Conservation (phyloP, 768 basidiomycete genomes). For the Lentinus tigrinus region DNA sequence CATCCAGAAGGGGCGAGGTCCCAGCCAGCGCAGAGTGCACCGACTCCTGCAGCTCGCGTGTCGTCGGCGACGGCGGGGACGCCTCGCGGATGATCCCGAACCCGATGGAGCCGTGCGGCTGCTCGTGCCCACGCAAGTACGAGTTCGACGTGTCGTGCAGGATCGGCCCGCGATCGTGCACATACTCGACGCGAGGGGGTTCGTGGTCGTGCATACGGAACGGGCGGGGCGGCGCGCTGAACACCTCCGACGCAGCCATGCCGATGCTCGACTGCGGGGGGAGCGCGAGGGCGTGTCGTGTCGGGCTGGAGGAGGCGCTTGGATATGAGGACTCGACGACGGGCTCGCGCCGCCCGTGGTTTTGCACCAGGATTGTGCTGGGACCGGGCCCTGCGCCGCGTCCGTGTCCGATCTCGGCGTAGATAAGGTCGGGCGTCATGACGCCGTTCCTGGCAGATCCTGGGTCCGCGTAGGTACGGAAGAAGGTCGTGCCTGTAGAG, state of each 20-base stretch:
- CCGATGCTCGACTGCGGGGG: slow-evolving; percentile 3
- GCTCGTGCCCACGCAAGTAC: slow-evolving; percentile 13
- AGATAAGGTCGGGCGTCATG: slow-evolving; percentile 71
- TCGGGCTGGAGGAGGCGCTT: slow-evolving; percentile 2
- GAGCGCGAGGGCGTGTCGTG: neutral
- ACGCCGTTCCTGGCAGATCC: slow-evolving; percentile 43
- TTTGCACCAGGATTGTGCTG: slow-evolving; percentile 16
- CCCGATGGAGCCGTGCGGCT: slow-evolving; percentile 8
- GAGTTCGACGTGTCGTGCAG: slow-evolving; percentile 25
- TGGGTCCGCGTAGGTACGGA: slow-evolving; percentile 53
- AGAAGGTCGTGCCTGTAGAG: slow-evolving; percentile 60
- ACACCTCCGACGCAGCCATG: slow-evolving; percentile 8
- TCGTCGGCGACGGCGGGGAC: slow-evolving; percentile 29
- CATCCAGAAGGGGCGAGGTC: slow-evolving; percentile 7
- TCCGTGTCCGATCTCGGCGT: slow-evolving; percentile 76
- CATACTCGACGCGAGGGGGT: neutral
- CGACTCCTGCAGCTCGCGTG: slow-evolving; percentile 43
- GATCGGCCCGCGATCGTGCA: slow-evolving; percentile 13
- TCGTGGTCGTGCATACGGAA: slow-evolving; percentile 11
- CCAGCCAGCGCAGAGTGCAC: slow-evolving; percentile 32
- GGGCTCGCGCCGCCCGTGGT: slow-evolving; percentile 3
- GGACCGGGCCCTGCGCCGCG: slow-evolving; percentile 43
- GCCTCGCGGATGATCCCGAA: slow-evolving; percentile 18
- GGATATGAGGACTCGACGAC: slow-evolving; percentile 5
- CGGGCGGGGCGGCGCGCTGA: slow-evolving; percentile 5